Conservation (phyloP, 2,329 filamentous ascomycete species). For the Aspergillus brunneoviolaceus region DNA sequence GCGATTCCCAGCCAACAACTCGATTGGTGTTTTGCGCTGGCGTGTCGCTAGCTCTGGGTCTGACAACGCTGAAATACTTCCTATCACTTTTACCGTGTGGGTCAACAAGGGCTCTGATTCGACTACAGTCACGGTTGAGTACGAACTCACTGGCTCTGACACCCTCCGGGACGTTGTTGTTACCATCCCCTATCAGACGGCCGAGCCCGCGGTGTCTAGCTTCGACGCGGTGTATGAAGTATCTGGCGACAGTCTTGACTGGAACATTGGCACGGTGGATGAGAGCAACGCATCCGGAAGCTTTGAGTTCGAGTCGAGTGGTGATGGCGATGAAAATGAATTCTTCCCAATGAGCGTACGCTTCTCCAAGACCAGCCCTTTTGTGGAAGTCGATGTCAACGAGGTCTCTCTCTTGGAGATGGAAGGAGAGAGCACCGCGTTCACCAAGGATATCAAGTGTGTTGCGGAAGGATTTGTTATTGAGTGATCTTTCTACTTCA, state of each 20-base stretch:
- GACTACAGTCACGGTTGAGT: constrained; percentile 91
- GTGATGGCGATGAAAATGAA: constrained; percentile 82
- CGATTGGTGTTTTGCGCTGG: constrained; percentile 91
- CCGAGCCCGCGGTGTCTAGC: constrained; percentile 84
- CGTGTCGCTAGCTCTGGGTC: constrained; percentile 73
- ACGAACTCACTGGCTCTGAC: constrained; percentile 82
- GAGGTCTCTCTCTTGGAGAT: constrained; percentile 46
- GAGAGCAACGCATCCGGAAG: constrained; percentile 78
- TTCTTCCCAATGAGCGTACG: constrained; percentile 97
- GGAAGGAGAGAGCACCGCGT: constrained; percentile 45
- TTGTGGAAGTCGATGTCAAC: constrained; percentile 83
- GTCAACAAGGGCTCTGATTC: constrained; percentile 82
- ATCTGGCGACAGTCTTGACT: constrained; percentile 87
- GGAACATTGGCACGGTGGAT: constrained; percentile 85
- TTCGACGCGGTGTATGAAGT: constrained; percentile 95
- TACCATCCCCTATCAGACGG: constrained; percentile 78
- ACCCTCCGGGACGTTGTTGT: constrained; percentile 80
- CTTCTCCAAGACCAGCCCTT: constrained; percentile 83
- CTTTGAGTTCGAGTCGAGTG: constrained; percentile 92
- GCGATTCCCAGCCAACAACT: constrained; percentile 92
- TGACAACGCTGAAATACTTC: constrained; percentile 76
- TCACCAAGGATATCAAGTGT: constrained; percentile 48
- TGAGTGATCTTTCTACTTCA: constrained; percentile 35
- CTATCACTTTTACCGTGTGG: constrained; percentile 97
- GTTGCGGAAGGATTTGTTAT: constrained; percentile 47